Percentiles rank a stretch among this genome's conserved stretches.
Evolutionary conservation across 1,284 basidiomycete genomes (phyloP).

Genomic region (Puccinia hordei): DNA sequence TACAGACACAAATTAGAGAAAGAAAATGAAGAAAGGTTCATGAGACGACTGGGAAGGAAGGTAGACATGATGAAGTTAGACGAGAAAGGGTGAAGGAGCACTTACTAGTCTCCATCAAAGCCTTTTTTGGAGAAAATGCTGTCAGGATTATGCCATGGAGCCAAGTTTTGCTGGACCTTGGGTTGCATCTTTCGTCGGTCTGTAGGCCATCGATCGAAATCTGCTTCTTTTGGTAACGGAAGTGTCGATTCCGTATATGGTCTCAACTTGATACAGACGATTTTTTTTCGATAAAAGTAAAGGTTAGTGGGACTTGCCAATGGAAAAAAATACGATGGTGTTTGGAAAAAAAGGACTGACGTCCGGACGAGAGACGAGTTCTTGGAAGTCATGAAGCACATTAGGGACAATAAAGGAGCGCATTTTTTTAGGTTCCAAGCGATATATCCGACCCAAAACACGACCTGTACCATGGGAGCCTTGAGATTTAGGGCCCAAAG

Average conservation of each 20-base stretch:
- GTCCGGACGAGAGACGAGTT: constrained; percentile 33
- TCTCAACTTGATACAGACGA: constrained; percentile 11
- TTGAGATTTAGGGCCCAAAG: constrained; percentile 43
- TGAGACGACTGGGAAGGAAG: background rate
- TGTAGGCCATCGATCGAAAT: constrained; percentile 28
- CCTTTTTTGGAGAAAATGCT: constrained; percentile 37
- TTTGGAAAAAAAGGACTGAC: constrained; percentile 14
- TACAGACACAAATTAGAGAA: background rate
- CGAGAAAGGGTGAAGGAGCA: background rate
- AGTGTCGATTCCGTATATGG: constrained; percentile 38
- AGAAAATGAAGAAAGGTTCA: background rate
- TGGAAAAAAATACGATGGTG: too few species aligned
- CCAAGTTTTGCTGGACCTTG: constrained; percentile 1
- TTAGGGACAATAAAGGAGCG: constrained; percentile 39
- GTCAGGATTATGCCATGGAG: constrained; percentile 38
- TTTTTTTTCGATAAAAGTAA: background rate
- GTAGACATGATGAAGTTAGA: too few species aligned
- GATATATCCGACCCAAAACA: constrained; percentile 9
- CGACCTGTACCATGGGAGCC: constrained; percentile 27
- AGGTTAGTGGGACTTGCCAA: background rate
- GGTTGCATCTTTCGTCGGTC: constrained; percentile 28
- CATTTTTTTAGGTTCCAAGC: constrained; percentile 38
- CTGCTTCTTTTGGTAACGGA: constrained; percentile 20
- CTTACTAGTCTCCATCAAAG: constrained; percentile 41
- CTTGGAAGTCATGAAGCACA: constrained; percentile 4